Evolutionary conservation across 2,329 filamentous ascomycete species (phyloP).

Genomic region (Immersiporthe knoxdaviesiana): DNA sequence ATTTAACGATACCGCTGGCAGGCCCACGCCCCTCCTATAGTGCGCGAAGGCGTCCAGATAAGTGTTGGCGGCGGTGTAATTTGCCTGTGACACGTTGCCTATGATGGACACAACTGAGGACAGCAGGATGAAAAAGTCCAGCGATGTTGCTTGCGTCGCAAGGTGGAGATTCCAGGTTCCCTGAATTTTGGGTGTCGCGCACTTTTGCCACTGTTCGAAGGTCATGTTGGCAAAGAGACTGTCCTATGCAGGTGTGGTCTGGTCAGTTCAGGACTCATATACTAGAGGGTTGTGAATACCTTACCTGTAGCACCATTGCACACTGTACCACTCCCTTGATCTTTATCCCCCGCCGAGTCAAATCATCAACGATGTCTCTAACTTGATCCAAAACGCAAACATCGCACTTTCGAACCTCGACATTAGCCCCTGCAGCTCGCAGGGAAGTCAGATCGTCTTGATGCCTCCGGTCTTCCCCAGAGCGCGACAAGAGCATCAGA

Average conservation of each 20-base stretch:
- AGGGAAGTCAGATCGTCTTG: not conserved
- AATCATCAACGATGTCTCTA: not conserved
- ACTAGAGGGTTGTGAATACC: not conserved
- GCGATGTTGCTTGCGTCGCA: slow-evolving; percentile 15
- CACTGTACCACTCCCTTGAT: not conserved
- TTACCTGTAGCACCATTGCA: not conserved
- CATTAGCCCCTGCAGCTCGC: not conserved
- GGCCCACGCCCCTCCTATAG: slow-evolving; percentile 18
- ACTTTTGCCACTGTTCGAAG: not conserved
- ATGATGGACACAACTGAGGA: slow-evolving; percentile 33
- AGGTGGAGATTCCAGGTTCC: slow-evolving; percentile 33
- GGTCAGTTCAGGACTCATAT: not conserved
- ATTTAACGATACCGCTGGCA: not conserved
- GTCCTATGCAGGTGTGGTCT: slow-evolving; percentile 8
- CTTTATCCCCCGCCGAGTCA: not conserved
- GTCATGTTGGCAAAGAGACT: slow-evolving; percentile 15
- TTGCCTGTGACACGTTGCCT: slow-evolving; percentile 35
- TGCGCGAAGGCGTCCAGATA: slow-evolving; percentile 35
- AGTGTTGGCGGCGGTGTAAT: slow-evolving; percentile 39
- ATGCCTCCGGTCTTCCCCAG: slow-evolving; percentile 2
- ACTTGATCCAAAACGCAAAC: not conserved
- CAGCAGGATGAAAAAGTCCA: slow-evolving; percentile 40
- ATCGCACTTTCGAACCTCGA: not conserved
- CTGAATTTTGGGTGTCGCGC: slow-evolving; percentile 22
- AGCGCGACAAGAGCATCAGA: slow-evolving; percentile 22